Conservation (phyloP, 192 early-diverging fungal species). For the Obelidium mucronatum region DNA sequence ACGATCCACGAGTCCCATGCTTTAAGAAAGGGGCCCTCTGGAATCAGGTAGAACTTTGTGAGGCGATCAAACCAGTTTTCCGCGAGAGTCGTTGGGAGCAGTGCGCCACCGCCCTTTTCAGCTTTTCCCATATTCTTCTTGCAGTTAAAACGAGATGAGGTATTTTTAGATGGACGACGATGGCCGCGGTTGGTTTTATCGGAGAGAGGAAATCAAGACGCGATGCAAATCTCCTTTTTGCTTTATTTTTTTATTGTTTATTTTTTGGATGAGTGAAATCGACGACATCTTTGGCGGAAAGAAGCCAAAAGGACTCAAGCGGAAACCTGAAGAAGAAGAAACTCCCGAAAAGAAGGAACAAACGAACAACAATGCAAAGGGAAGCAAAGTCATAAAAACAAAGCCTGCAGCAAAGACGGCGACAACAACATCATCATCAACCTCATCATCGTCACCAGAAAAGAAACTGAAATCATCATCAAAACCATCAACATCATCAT, state of each 20-base stretch:
- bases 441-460: neutral
- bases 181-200: too few species aligned
- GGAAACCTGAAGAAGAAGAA: neutral
- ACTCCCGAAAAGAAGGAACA: neutral
- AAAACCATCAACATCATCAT: neutral
- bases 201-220: neutral
- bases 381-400: neutral
- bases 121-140: slow-evolving; percentile 22
- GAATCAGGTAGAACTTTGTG: slow-evolving; percentile 59
- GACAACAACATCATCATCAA: neutral
- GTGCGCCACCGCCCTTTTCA: slow-evolving; percentile 36
- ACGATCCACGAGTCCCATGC: slow-evolving; percentile 54
- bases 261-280: slow-evolving; percentile 22
- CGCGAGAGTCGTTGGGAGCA: slow-evolving; percentile 43
- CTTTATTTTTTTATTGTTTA: neutral
- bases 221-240: neutral
- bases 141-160: neutral
- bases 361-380: neutral
- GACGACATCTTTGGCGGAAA: slow-evolving; percentile 31
- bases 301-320: neutral
- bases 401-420: neutral
- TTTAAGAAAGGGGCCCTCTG: slow-evolving; percentile 48
- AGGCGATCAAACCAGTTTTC: slow-evolving; percentile 46
- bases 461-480: neutral
- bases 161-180: too few species aligned